phyloP scores from a whole-genome alignment of 768 basidiomycete genomes.

The Amanita pseudoporphyria region DNA sequence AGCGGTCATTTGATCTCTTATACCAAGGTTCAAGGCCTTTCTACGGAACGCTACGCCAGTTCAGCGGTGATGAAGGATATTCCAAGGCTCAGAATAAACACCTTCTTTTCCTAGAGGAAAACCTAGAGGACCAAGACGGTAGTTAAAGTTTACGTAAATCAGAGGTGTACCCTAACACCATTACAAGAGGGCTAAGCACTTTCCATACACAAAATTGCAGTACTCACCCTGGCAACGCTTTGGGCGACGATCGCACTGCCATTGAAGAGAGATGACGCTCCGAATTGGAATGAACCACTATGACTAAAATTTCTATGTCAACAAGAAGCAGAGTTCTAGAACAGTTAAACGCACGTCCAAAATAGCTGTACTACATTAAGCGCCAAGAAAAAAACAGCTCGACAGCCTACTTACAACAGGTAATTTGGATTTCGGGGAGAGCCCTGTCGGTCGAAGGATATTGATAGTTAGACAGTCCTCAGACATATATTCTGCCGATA shows the following conservation, averaged over 20 bases:
- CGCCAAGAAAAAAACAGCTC: background rate
- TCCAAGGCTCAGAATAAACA: background rate
- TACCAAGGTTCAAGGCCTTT: constrained; percentile 28
- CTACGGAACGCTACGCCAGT: constrained; percentile 17
- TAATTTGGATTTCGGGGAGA: constrained; percentile 5
- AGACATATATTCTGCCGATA: constrained; percentile 13
- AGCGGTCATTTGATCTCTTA: constrained; percentile 30
- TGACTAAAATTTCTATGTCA: constrained; percentile 4
- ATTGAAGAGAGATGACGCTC: constrained; percentile 18
- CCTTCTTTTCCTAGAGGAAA: constrained; percentile 29
- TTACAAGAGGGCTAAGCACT: background rate
- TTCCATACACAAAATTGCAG: background rate
- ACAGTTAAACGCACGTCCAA: background rate
- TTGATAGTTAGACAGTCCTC: constrained; percentile 44
- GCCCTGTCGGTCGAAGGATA: constrained; percentile 29
- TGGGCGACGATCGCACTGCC: constrained; percentile 18
- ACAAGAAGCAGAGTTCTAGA: background rate
- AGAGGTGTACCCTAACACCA: constrained; percentile 26
- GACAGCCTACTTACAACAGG: constrained; percentile 11
- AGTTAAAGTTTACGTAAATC: constrained; percentile 39
- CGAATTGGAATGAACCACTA: constrained; percentile 15
- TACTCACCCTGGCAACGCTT: constrained; percentile 16
- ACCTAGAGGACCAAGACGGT: constrained; percentile 39
- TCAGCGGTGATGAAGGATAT: background rate
- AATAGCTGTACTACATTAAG: background rate